Evolutionary conservation across 352 stramenopile genomes (phyloP).

Genomic region (Phytopythium delawarense): DNA sequence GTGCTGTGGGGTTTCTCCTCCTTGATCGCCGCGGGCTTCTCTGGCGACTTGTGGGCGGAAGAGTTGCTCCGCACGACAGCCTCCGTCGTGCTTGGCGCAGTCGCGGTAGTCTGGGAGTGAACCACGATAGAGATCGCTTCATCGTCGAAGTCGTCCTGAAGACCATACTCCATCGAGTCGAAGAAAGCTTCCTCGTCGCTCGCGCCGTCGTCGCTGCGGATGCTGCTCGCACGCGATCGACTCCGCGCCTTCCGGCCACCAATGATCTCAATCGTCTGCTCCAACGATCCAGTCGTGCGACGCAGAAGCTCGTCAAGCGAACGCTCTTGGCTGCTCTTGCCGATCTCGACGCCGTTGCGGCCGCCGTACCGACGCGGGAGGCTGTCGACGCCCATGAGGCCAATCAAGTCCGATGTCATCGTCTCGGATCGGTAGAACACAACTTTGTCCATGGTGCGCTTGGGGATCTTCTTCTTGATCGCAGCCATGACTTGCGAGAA

Average conservation of each 20-base stretch:
- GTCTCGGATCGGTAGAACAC: conserved; percentile 45
- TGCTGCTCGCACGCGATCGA: conserved; percentile 27
- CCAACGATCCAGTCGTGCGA: conserved; percentile 61
- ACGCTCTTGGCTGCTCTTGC: conserved; percentile 73
- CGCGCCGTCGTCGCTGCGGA: conserved; percentile 38
- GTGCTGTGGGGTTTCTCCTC: conserved; percentile 13
- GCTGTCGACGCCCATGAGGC: conserved; percentile 64
- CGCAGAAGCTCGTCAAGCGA: conserved; percentile 59
- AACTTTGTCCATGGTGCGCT: conserved; percentile 66
- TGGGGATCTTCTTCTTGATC: conserved; percentile 47
- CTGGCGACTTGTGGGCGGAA: conserved; percentile 12
- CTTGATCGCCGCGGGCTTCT: conserved; percentile 19
- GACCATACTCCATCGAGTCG: conserved; percentile 73
- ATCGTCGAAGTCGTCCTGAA: conserved; percentile 60
- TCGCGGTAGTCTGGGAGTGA: conserved; percentile 43
- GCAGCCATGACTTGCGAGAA: conserved; percentile 77
- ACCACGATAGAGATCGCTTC: conserved; percentile 70
- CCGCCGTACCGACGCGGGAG: conserved; percentile 69
- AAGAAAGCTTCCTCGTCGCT: conserved; percentile 85
- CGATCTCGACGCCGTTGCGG: conserved; percentile 68
- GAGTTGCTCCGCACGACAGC: conserved; percentile 24
- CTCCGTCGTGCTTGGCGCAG: conserved; percentile 29
- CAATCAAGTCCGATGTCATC: conserved; percentile 40
- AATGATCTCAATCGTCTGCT: conserved; percentile 77
- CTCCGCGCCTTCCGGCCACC: conserved; percentile 14